Conservation (phyloP, 1,284 basidiomycete genomes). For the Gymnopus androsaceus region DNA sequence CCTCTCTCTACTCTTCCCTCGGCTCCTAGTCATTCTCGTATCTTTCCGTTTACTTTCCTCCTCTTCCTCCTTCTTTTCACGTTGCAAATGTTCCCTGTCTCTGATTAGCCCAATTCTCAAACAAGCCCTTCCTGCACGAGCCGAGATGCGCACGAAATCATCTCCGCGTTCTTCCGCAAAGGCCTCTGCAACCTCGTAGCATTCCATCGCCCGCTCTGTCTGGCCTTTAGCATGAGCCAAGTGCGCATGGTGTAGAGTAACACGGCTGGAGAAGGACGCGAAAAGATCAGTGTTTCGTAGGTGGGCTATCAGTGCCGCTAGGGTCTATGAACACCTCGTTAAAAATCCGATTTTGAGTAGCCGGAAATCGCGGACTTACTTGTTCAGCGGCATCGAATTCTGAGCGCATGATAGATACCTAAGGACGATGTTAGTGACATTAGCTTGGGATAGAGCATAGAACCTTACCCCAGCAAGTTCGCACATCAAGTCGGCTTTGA, state of each 20-base stretch:
- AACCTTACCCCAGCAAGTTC: constrained; percentile 60
- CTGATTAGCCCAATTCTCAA: constrained; percentile 52
- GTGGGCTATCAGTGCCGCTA: constrained; percentile 60
- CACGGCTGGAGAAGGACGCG: constrained; percentile 54
- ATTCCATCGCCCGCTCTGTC: constrained; percentile 51
- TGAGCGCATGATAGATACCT: constrained; percentile 66
- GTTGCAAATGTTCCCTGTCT: not conserved
- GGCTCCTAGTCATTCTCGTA: constrained; percentile 10
- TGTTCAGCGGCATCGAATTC: constrained; percentile 64
- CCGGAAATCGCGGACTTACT: too few species aligned
- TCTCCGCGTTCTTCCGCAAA: constrained; percentile 42
- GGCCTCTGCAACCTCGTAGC: constrained; percentile 61
- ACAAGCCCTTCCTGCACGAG: constrained; percentile 60
- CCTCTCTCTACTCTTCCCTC: constrained; percentile 1
- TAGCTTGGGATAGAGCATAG: not conserved
- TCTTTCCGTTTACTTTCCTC: not conserved
- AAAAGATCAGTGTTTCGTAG: constrained; percentile 61
- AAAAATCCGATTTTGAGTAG: too few species aligned
- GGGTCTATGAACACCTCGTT: constrained; percentile 36
- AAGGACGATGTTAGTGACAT: not conserved
- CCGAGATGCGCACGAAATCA: constrained; percentile 56
- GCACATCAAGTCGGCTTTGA: constrained; percentile 70
- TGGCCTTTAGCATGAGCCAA: constrained; percentile 63
- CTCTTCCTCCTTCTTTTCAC: not conserved
- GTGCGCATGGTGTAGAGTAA: constrained; percentile 69